These are phyloP conservation scores for Zalaria obscura DNA, from an alignment of 2,329 filamentous ascomycete species.

Conservation along the genomic window DNA sequence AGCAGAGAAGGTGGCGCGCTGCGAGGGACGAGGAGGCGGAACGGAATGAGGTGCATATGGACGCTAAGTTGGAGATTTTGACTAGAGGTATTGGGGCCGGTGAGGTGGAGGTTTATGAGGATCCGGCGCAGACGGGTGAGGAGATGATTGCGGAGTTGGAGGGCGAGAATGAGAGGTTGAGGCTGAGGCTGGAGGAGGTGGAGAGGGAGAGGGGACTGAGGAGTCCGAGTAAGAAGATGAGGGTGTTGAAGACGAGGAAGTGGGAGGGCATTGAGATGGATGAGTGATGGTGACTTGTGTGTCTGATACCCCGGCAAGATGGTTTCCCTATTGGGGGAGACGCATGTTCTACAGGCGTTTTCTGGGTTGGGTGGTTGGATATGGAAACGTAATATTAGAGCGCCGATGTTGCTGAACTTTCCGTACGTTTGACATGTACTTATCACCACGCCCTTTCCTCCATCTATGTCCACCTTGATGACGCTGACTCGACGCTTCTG, in stretches of 20 bases:
- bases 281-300: too few species aligned
- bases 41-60: constrained; percentile 68
- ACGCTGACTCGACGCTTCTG: too few species aligned
- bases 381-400: too few species aligned
- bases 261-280: constrained; percentile 25
- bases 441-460: too few species aligned
- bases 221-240: constrained; percentile 35
- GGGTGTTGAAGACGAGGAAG: constrained; percentile 33
- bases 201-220: constrained; percentile 25
- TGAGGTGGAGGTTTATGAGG: constrained; percentile 26
- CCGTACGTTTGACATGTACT: too few species aligned
- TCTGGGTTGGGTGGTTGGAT: too few species aligned
- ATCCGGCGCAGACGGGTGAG: constrained; percentile 16
- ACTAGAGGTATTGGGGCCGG: constrained; percentile 38
- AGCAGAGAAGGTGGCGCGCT: constrained; percentile 69
- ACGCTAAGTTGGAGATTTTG: constrained; percentile 70
- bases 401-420: too few species aligned
- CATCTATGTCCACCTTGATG: too few species aligned
- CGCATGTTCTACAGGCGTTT: too few species aligned
- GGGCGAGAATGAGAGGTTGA: constrained; percentile 30
- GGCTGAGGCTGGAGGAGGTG: constrained; percentile 21
- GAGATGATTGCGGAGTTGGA: constrained; percentile 25
- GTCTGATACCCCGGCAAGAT: too few species aligned
- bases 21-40: constrained; percentile 65
- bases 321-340: too few species aligned